Evolutionary conservation across 176 grass and related monocot species (phyloP).

Genomic region (Leersia perrieri): DNA sequence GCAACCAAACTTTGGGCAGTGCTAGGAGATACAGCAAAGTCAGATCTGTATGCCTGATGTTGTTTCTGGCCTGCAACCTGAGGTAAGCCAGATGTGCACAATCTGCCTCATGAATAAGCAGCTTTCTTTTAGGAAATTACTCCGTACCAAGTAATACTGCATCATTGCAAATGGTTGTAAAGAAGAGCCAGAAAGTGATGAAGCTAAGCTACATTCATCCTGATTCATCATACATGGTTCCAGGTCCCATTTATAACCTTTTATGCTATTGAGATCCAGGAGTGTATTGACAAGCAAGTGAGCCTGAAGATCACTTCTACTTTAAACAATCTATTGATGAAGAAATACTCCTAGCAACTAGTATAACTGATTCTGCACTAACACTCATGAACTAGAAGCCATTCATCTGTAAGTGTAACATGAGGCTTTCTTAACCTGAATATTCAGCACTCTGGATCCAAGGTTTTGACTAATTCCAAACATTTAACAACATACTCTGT

Average conservation of each 20-base stretch:
- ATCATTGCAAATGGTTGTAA: background rate
- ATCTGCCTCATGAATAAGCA: background rate
- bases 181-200: background rate
- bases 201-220: background rate
- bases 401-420: background rate
- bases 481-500: background rate
- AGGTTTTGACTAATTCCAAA: background rate
- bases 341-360: background rate
- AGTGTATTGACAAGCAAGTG: background rate
- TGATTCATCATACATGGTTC: background rate
- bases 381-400: background rate
- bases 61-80: background rate
- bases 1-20: background rate
- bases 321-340: background rate
- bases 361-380: background rate
- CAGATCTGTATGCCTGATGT: background rate
- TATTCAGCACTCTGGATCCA: background rate
- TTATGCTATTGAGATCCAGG: background rate
- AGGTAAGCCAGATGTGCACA: background rate
- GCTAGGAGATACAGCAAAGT: background rate
- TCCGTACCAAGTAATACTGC: background rate
- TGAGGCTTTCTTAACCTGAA: background rate
- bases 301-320: background rate
- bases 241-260: background rate
- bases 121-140: background rate